These are phyloP conservation scores for Salvia hispanica DNA, from an alignment of 257 asterid genomes.

Conservation along the genomic window DNA sequence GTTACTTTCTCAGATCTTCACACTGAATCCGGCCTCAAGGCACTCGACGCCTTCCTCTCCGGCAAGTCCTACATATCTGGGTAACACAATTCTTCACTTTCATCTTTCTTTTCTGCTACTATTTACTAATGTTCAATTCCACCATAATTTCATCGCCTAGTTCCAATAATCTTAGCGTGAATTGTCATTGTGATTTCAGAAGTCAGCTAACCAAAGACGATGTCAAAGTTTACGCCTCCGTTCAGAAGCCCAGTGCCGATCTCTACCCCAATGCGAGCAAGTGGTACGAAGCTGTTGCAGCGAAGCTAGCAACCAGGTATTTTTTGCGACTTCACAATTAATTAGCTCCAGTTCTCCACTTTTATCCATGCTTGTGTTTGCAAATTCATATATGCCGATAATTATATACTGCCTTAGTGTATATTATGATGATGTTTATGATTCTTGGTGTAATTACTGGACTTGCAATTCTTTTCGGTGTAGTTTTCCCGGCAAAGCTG, in stretches of 20 bases:
- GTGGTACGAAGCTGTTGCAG: conserved; percentile 72
- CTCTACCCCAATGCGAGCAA: conserved; percentile 68
- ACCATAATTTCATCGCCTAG: background rate
- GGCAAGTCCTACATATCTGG: conserved; percentile 78
- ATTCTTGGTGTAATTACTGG: background rate
- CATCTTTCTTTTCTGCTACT: too few species aligned
- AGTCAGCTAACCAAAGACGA: conserved; percentile 69
- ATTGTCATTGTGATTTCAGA: conserved; percentile 41
- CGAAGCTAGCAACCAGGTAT: conserved; percentile 70
- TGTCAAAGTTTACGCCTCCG: conserved; percentile 67
- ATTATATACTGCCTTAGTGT: background rate
- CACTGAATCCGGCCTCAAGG: conserved; percentile 75
- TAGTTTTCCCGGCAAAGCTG: conserved; percentile 87
- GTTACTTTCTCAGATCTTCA: conserved; percentile 82
- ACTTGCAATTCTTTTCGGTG: conserved; percentile 8
- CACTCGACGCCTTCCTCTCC: conserved; percentile 63
- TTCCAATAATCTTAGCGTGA: too few species aligned
- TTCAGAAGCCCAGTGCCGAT: conserved; percentile 61
- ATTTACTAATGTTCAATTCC: background rate
- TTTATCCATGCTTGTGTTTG: background rate
- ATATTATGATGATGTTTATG: background rate
- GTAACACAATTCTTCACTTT: conserved; percentile 28
- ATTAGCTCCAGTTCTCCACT: background rate
- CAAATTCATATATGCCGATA: background rate
- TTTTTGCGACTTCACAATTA: background rate